phyloP scores from a whole-genome alignment of 1,284 basidiomycete genomes.

The Caloboletus inedulis region DNA sequence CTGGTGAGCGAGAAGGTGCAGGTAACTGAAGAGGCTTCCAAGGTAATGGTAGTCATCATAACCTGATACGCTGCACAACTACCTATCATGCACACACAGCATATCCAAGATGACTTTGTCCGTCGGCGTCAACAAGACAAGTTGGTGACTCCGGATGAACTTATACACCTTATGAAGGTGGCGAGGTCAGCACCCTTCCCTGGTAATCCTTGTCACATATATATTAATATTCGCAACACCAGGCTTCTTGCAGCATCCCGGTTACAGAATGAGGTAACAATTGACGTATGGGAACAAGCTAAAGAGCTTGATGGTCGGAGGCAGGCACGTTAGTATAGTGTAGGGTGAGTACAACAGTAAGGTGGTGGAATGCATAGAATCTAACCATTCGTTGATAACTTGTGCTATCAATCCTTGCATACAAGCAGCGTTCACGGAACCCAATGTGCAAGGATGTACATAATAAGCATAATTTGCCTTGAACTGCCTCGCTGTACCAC shows the following conservation, averaged over 20 bases:
- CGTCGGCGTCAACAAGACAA: conserved; percentile 48
- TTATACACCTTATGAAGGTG: conserved; percentile 61
- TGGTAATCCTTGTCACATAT: not conserved
- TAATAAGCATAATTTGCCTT: not conserved
- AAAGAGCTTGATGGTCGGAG: conserved; percentile 42
- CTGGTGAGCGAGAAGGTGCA: conserved; percentile 42
- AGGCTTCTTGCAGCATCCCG: conserved; percentile 49
- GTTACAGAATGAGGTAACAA: conserved; percentile 44
- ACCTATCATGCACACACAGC: conserved; percentile 36
- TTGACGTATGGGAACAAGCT: conserved; percentile 46
- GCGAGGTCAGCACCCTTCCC: conserved; percentile 48
- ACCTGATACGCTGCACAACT: not conserved
- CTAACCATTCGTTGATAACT: not conserved
- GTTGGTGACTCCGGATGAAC: conserved; percentile 52
- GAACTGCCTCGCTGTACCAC: not conserved
- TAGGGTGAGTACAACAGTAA: conserved; percentile 9
- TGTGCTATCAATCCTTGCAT: not conserved
- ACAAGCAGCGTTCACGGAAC: not conserved
- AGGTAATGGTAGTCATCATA: conserved; percentile 38
- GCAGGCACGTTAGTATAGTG: conserved; percentile 10
- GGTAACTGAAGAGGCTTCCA: conserved; percentile 51
- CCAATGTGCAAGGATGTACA: not conserved
- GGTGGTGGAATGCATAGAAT: not conserved
- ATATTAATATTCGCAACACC: conserved; percentile 31
- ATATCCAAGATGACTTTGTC: conserved; percentile 76